Evolutionary conservation across 2,329 filamentous ascomycete genomes (phyloP), one percentile per base, ranked within the genome.

Genomic region (Beauveria scarabaeidicola): DNA sequence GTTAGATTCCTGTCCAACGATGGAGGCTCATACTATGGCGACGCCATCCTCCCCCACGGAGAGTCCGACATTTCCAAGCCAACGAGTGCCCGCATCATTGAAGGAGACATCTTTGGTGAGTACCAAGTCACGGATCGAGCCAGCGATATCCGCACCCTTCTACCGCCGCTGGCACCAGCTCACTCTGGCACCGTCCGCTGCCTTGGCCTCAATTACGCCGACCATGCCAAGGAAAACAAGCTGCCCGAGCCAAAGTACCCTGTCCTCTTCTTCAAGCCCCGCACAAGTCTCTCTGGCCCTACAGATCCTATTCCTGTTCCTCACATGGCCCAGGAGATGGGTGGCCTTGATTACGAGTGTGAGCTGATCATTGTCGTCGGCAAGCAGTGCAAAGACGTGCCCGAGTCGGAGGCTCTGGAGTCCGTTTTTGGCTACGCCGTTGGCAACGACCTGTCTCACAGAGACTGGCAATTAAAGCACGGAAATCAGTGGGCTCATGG

Each of bases 371-470:
- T 84, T 41, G 77, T 92, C 9, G 90, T 92, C 63, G 87, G 87
- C 25, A 87, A 85, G 71, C 75, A 81, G 61, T 87, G 84, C 61
- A 73, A 76, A 47, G 80, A 91, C 68, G 84, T 92, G 13, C 71
- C 83, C 1, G 86, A 89, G 72, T 76, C 77, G 1, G 72, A 82
- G 23, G 89, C 89, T 0, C 75, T 91, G n/a, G 75, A 86, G 56
- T 86, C 89, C 66, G 86, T 92, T 3, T 76, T 91, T 2, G 89
- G 89, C 5, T 92, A 91, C 69, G 79, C 85, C 2, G 81, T 89
- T 38, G 87, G 88, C 58, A 89, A 93, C 72, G 89, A 93, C 69
- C 81, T 93, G n/a, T 90, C 86, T 11, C 88, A 90, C 73, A 83
- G 89, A 44, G 87, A 90, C 64, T 91, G 87, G 86, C 87, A 90